phyloP scores from a whole-genome alignment of 345 rosid species.

The Euclidium syriacum region DNA sequence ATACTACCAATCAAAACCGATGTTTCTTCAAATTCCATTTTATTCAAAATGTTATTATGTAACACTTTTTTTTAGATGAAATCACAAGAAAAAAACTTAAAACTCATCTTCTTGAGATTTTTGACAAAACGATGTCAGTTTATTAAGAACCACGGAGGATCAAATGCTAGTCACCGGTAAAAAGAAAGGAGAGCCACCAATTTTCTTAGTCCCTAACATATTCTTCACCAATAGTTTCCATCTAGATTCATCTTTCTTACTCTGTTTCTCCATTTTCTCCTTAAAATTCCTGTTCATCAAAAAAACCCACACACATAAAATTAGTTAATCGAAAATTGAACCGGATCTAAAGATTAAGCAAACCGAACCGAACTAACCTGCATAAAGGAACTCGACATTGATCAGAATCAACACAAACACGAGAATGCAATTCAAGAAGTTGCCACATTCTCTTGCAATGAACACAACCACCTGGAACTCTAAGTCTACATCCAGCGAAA shows the following conservation, averaged over 20 bases:
- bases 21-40: too few relatives aligned
- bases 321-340: too few relatives aligned
- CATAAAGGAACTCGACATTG: slow-evolving; percentile 84
- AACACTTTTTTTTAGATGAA: background rate
- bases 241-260: slow-evolving; percentile 66
- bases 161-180: slow-evolving; percentile 16
- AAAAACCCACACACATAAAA: background rate
- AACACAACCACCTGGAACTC: slow-evolving; percentile 75
- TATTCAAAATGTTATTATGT: background rate
- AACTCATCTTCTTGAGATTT: slow-evolving; percentile 27
- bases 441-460: slow-evolving; percentile 99
- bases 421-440: slow-evolving; percentile 73
- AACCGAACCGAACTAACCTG: too few relatives aligned
- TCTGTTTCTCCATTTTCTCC: slow-evolving; percentile 55
- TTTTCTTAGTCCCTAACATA: slow-evolving; percentile 49
- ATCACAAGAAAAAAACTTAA: slow-evolving; percentile 35
- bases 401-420: slow-evolving; percentile 59
- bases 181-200: slow-evolving; percentile 52
- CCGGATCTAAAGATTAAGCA: too few relatives aligned
- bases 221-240: slow-evolving; percentile 71
- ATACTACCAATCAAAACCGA: too few relatives aligned
- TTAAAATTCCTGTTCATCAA: slow-evolving; percentile 55
- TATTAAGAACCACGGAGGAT: background rate
- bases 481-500: slow-evolving; percentile 66
- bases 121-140: background rate